Conservation (phyloP, 768 basidiomycete species). For the Phallus indusiatus region DNA sequence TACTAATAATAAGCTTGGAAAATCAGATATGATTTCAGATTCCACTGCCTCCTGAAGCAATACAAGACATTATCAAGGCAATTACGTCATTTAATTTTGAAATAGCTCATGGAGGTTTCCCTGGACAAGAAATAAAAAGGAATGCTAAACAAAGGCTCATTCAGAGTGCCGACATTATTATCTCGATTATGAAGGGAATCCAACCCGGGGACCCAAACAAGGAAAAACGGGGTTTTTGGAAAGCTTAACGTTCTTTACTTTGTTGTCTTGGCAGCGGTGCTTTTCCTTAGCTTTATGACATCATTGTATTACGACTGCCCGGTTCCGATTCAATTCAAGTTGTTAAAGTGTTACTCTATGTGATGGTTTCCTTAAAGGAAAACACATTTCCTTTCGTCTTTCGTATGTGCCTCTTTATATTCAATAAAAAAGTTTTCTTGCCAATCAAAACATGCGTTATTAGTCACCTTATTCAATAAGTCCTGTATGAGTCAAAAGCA, state of each 20-base stretch:
- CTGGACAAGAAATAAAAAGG: slow-evolving; percentile 7
- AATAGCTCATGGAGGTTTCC: slow-evolving; percentile 7
- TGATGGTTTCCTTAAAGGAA: too few species aligned
- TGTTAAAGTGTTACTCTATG: too few species aligned
- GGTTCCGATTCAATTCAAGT: too few species aligned
- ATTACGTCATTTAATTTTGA: slow-evolving; percentile 5
- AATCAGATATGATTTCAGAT: background rate
- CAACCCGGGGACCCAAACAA: background rate
- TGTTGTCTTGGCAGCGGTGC: too few species aligned
- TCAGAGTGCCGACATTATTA: slow-evolving; percentile 9
- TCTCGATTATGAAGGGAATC: background rate
- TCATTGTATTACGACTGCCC: too few species aligned
- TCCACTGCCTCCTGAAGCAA: slow-evolving; percentile 4
- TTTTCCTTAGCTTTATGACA: too few species aligned
- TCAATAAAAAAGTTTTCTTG: too few species aligned
- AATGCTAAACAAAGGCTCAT: slow-evolving; percentile 9
- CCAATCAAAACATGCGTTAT: too few species aligned
- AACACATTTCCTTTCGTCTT: too few species aligned
- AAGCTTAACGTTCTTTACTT: background rate
- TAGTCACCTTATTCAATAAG: too few species aligned
- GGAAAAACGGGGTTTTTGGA: slow-evolving; percentile 3
- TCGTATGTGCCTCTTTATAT: too few species aligned
- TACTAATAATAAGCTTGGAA: background rate
- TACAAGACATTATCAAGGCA: slow-evolving; percentile 4
- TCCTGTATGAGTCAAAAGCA: too few species aligned